A percentile compares a stretch with the other conserved stretches of the same genome.
These are phyloP conservation scores for Acanthamoeba quina DNA, from an alignment of 208 protist genomes.

Conservation along the genomic window DNA sequence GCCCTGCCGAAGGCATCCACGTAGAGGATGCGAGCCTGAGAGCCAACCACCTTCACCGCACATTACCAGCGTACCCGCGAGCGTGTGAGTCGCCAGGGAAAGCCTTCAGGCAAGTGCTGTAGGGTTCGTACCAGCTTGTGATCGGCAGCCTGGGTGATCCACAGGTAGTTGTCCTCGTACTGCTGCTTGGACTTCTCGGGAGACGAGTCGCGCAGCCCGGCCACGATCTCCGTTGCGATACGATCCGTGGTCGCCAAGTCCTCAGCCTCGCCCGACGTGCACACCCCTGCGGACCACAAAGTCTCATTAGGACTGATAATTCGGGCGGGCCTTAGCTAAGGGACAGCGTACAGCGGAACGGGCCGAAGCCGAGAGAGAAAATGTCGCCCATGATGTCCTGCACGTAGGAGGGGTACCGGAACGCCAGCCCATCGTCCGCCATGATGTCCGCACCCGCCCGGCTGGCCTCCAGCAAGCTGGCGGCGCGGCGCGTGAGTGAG, in stretches of 20 bases:
- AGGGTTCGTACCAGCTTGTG: conserved; percentile 83
- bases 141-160: conserved; percentile 90
- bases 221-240: conserved; percentile 90
- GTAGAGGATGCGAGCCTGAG: conserved; percentile 94
- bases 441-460: conserved; percentile 89
- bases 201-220: conserved; percentile 69
- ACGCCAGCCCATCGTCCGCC: conserved; percentile 84
- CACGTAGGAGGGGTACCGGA: conserved; percentile 93
- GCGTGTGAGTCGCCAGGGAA: no score
- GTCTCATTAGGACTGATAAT: background rate
- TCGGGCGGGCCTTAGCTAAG: background rate
- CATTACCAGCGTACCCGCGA: background rate
- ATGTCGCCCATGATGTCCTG: conserved; percentile 95
- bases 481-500: background rate
- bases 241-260: conserved; percentile 90
- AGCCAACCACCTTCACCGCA: conserved; percentile 89
- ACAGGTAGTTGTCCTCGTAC: conserved; percentile 91
- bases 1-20: conserved; percentile 86
- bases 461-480: conserved; percentile 86
- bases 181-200: conserved; percentile 66
- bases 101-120: no score
- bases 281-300: conserved; percentile 86
- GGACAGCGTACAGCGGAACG: conserved; percentile 87
- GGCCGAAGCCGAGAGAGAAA: conserved; percentile 93
- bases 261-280: conserved; percentile 84